Conservation (phyloP, 192 early-diverging fungal species). For the Obelidium mucronatum region DNA sequence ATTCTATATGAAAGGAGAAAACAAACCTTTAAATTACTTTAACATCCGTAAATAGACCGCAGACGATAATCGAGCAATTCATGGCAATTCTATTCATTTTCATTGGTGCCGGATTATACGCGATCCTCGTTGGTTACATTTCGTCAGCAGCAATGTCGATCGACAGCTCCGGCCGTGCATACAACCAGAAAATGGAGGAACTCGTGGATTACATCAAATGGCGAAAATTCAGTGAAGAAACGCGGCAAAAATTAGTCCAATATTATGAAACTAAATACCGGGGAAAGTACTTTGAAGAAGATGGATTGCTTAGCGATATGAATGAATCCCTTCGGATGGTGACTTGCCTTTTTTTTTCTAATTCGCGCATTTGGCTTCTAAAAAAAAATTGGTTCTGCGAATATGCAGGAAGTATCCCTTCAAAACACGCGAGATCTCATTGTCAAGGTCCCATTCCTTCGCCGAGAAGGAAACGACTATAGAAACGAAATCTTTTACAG, state of each 20-base stretch:
- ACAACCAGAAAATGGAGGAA: slow-evolving; percentile 44
- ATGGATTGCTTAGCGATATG: slow-evolving; percentile 14
- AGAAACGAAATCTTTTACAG: slow-evolving; percentile 40
- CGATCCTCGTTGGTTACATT: slow-evolving; percentile 14
- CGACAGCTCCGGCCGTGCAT: slow-evolving; percentile 26
- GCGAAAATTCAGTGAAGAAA: slow-evolving; percentile 30
- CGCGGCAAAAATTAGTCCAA: slow-evolving; percentile 13
- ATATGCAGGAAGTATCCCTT: slow-evolving; percentile 38
- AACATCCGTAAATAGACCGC: background rate
- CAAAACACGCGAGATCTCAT: slow-evolving; percentile 36
- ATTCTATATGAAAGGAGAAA: too few relatives aligned
- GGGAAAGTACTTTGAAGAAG: slow-evolving; percentile 29
- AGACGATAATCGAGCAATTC: slow-evolving; percentile 12
- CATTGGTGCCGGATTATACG: slow-evolving; percentile 27
- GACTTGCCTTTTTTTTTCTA: background rate
- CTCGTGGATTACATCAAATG: slow-evolving; percentile 41
- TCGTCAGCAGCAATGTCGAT: slow-evolving; percentile 23
- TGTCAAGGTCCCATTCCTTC: slow-evolving; percentile 41
- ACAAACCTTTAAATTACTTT: too few relatives aligned
- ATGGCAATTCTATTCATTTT: slow-evolving; percentile 17
- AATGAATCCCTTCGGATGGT: slow-evolving; percentile 19
- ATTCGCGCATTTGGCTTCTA: background rate
- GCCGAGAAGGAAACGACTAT: slow-evolving; percentile 31
- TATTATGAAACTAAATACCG: slow-evolving; percentile 37
- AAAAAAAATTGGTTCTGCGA: background rate